Base-by-base conservation (phyloP, 352 stramenopile genomes). In the Phytophthora sojae region DNA sequence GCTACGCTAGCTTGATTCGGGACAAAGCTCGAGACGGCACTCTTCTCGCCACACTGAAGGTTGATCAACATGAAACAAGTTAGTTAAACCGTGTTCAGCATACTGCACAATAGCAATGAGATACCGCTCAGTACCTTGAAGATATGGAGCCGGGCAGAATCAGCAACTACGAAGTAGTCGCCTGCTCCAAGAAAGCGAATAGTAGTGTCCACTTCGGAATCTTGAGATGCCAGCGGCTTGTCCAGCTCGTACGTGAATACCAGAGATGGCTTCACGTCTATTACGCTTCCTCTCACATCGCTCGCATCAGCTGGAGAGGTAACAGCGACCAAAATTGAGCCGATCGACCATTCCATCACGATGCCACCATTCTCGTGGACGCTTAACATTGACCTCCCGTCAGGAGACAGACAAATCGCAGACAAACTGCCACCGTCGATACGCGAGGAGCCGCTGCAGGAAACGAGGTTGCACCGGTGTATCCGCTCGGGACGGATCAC, bases 321-420 rank as follows among this genome's bases (percentile, higher is more conserved):
- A 21, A 72, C 54, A 50, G 62, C 62, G 62, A 56, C 39, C 59
- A 79, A 68, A 57, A 80, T 76, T 57, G 67, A 47, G 0, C 67
- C 62, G 11, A 86, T 32, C 26, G 58, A 73, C 75, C 78, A 83
- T 67, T 86, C 73, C 52, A 80, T 62, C 55, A 86, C 73, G 11
- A 64, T 37, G 5, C 19, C 3, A 9, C 55, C 51, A 49, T 61
- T 66, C 45, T 68, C 65, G 44, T 81, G 62, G n/a, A 76, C 67
- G 57, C 66, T 83, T 7, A 83, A 47, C 67, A 86, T 64, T 2
- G 66, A 77, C 26, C 51, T 49, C 61, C 60, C 67, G 53, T 81
- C 77, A 17, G 77, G 73, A 26, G 75, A 82, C 5, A 82, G 17
- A n/a, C 75, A 79, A 42, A 85, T 66, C 3, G 72, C 75, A 26